Conservation (phyloP, 2,329 filamentous ascomycete genomes). For the Coniella lustricola region DNA sequence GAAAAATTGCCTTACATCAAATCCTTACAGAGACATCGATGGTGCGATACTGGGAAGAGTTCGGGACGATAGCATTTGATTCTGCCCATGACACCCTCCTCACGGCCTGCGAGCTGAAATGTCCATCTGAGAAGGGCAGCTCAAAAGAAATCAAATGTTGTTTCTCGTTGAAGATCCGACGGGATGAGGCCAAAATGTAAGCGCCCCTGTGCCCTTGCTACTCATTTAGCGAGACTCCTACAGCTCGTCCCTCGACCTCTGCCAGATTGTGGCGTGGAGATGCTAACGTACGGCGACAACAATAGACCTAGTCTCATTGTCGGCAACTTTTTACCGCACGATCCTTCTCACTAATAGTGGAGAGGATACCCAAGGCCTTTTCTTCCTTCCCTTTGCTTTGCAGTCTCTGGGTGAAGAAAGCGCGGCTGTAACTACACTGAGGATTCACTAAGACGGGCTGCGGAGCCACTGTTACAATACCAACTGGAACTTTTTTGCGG, state of each 20-base stretch:
- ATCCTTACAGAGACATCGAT: slow-evolving; percentile 92
- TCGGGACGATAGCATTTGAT: slow-evolving; percentile 95
- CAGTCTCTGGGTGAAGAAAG: too few species aligned
- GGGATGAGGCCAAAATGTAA: slow-evolving; percentile 95
- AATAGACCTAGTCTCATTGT: slow-evolving; percentile 90
- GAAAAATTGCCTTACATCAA: slow-evolving; percentile 90
- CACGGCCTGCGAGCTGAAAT: slow-evolving; percentile 87
- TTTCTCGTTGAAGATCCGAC: slow-evolving; percentile 93
- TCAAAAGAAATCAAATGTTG: slow-evolving; percentile 79
- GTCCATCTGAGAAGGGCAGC: slow-evolving; percentile 53
- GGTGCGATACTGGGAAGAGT: slow-evolving; percentile 98
- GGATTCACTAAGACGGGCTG: too few species aligned
- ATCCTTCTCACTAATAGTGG: slow-evolving; percentile 39
- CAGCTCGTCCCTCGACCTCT: too few species aligned
- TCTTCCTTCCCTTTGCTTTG: too few species aligned
- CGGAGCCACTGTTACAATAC: too few species aligned
- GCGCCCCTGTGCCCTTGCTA: slow-evolving; percentile 28
- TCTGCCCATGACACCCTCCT: slow-evolving; percentile 88
- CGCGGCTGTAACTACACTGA: too few species aligned
- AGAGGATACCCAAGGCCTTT: neutral
- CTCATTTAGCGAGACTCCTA: too few species aligned
- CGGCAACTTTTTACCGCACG: slow-evolving; percentile 90
- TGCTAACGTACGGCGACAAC: too few species aligned
- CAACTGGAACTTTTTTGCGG: too few species aligned
- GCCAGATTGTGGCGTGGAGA: too few species aligned